Evolutionary conservation across 2,329 filamentous ascomycete species (phyloP), one percentile per base, ranked within the genome.

Genomic region (Diplodia seriata): DNA sequence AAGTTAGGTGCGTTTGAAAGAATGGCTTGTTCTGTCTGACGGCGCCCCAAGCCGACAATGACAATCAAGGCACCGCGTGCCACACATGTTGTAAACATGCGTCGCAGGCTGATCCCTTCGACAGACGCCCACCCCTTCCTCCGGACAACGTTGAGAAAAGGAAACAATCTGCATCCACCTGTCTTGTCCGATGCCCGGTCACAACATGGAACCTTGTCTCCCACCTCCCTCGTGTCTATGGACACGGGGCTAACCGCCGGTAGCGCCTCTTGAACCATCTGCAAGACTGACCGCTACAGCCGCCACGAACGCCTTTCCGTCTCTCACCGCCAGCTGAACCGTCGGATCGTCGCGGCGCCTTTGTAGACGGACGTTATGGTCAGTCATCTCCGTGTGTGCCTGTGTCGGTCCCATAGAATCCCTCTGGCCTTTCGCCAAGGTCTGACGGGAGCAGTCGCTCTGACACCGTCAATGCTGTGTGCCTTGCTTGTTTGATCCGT

Each of bases 251-350:
- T 38, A 55, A 55, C 29, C 53, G 53, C 51, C 53, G 29, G n/a
- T 15, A 29, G 53, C 53, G 53, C 53, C 29, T 55, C 43, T 20
- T 63, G 59, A 63, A 51, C 50, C 59, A 63, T 31, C 57, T 63
- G 59, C 59, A 63, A 51, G 29, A 51, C 59, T 63, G 59, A 63
- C 59, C 59, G 59, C 59, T 56, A 33, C 59, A 38, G n/a, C 59
- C 59, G 59, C 59, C 59, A 63, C 59, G 47, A 63, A 43, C 57
- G 57, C 38, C 38, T 47, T 38, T 61, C 3, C 40, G 23, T 63
- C 18, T 23, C n/a, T 29, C 47, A 51, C 59, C 59, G 59, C 59
- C 47, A 50, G 59, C 59, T 63, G 43, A 51, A 14, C 36, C 57
- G 15, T 23, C 36, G 33, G 33, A 29, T 59, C 55, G 20, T 18